Evolutionary conservation across 2,329 filamentous ascomycete species (phyloP).

Genomic region (Chaetothyriales sp.): DNA sequence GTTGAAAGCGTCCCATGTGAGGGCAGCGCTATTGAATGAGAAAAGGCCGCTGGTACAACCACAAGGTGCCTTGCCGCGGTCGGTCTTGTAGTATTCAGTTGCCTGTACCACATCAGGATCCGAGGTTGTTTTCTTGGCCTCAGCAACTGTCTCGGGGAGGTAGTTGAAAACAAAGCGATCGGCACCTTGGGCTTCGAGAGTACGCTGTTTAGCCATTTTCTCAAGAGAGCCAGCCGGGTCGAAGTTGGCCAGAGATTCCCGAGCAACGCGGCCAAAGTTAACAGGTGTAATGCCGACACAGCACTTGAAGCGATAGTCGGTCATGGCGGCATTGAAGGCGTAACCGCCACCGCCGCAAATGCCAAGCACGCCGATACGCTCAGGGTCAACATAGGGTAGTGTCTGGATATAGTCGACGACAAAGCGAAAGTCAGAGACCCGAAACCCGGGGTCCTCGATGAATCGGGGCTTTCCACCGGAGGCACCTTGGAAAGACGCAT

Average conservation of each 20-base stretch:
- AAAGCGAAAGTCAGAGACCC: conserved; percentile 25
- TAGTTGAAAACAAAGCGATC: conserved; percentile 11
- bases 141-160: conserved; percentile 5
- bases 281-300: background rate
- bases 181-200: conserved; percentile 11
- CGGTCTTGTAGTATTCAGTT: conserved; percentile 12
- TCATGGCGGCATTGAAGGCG: conserved; percentile 23
- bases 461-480: conserved; percentile 24
- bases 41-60: conserved; percentile 10
- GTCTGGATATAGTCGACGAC: conserved; percentile 26
- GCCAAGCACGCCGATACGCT: conserved; percentile 27
- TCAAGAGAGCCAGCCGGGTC: conserved; percentile 9
- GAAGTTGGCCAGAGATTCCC: conserved; percentile 9
- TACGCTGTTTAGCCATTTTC: conserved; percentile 13
- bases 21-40: conserved; percentile 12
- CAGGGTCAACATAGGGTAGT: conserved; percentile 20
- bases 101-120: conserved; percentile 8
- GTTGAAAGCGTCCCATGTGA: conserved; percentile 10
- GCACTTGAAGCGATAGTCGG: conserved; percentile 25
- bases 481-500: conserved; percentile 29
- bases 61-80: conserved; percentile 4
- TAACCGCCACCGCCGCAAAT: conserved; percentile 29
- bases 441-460: conserved; percentile 27
- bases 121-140: conserved; percentile 6
- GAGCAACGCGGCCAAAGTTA: background rate